phyloP scores from a whole-genome alignment of 1,139 yeast species.

The Yamadazyma aaseri region DNA sequence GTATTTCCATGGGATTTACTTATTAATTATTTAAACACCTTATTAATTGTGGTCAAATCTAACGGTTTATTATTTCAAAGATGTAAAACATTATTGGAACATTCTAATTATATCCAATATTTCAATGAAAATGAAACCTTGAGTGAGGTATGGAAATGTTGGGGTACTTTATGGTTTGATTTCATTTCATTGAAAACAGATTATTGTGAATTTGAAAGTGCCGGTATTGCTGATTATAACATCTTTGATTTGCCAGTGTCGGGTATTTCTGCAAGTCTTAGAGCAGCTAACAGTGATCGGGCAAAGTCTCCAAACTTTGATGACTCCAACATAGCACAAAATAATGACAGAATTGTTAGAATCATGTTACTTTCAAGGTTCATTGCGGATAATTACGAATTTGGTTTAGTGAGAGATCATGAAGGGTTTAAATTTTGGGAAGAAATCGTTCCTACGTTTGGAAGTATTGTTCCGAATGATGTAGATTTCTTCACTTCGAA shows the following conservation, averaged over 20 bases:
- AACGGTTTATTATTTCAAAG: conserved; percentile 25
- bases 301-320: conserved; percentile 12
- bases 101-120: conserved; percentile 30
- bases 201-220: conserved; percentile 48
- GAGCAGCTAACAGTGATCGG: conserved; percentile 16
- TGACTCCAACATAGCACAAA: conserved; percentile 15
- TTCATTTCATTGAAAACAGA: conserved; percentile 48
- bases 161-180: conserved; percentile 85
- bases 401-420: conserved; percentile 49
- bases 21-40: conserved; percentile 58
- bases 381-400: conserved; percentile 51
- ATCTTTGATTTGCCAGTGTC: conserved; percentile 67
- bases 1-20: conserved; percentile 69
- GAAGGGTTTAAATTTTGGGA: conserved; percentile 44
- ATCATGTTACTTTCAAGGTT: conserved; percentile 49
- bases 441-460: conserved; percentile 22
- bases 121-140: conserved; percentile 60
- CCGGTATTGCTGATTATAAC: conserved; percentile 55
- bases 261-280: conserved; percentile 46
- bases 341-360: conserved; percentile 41
- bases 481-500: conserved; percentile 23
- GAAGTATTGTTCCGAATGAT: conserved; percentile 11
- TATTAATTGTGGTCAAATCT: conserved; percentile 34
- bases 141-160: conserved; percentile 79
- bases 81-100: conserved; percentile 29